Evolutionary conservation across 1,284 basidiomycete genomes (phyloP).

Genomic region (Ceratobasidium sp.): DNA sequence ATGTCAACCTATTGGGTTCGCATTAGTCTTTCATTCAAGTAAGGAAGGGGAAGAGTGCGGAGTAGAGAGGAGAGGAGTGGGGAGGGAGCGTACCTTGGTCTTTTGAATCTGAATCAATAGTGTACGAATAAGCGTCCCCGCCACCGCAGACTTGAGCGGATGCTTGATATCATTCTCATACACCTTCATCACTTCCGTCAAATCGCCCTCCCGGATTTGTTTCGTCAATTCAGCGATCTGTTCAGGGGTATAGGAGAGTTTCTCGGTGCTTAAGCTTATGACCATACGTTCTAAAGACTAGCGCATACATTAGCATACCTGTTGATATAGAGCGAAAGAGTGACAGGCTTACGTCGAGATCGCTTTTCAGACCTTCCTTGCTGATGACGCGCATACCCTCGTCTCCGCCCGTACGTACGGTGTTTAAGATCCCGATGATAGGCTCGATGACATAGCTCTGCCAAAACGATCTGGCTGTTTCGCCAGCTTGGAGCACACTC

Average conservation of each 20-base stretch:
- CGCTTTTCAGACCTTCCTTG: slow-evolving; percentile 82
- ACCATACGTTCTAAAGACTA: slow-evolving; percentile 96
- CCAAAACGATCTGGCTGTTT: slow-evolving; percentile 83
- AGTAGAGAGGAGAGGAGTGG: neutral
- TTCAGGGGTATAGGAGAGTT: slow-evolving; percentile 71
- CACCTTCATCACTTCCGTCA: slow-evolving; percentile 88
- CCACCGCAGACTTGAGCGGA: slow-evolving; percentile 85
- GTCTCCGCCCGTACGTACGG: slow-evolving; percentile 82
- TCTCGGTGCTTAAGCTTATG: slow-evolving; percentile 84
- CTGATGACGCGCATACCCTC: slow-evolving; percentile 78
- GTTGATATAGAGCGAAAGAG: neutral
- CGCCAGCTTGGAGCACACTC: slow-evolving; percentile 71
- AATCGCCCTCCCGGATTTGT: slow-evolving; percentile 83
- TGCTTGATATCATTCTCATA: slow-evolving; percentile 94
- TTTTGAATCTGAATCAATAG: slow-evolving; percentile 97
- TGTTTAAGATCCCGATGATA: slow-evolving; percentile 83
- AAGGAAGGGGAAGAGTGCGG: neutral
- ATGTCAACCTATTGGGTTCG: slow-evolving; percentile 79
- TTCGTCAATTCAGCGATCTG: slow-evolving; percentile 75
- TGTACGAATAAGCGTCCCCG: slow-evolving; percentile 87
- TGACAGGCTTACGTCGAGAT: slow-evolving; percentile 71
- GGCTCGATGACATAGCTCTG: slow-evolving; percentile 91
- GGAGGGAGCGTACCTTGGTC: slow-evolving; percentile 77
- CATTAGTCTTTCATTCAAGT: neutral
- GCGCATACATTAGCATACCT: neutral